These are phyloP conservation scores for Clathrospora elynae DNA, from an alignment of 2,329 filamentous ascomycete genomes.

Conservation along the genomic window DNA sequence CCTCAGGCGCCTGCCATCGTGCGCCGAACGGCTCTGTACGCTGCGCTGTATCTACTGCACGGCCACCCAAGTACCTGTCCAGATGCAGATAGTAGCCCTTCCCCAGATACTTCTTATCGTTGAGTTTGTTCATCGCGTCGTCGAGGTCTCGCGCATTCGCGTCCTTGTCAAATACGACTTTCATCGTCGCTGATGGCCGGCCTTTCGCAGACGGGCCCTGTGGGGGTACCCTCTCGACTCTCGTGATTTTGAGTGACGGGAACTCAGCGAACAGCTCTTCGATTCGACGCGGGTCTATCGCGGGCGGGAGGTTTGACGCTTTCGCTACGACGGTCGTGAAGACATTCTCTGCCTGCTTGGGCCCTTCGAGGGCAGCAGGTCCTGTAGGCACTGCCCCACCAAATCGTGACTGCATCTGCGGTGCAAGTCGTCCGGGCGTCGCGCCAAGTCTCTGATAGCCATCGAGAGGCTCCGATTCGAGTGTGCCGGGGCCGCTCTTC, in stretches of 20 bases:
- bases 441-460: slow-evolving; percentile 23
- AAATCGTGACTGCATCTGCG: slow-evolving; percentile 24
- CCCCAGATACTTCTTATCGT: slow-evolving; percentile 43
- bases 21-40: slow-evolving; percentile 40
- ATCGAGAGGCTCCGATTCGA: slow-evolving; percentile 33
- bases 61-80: slow-evolving; percentile 39
- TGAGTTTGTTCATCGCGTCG: slow-evolving; percentile 40
- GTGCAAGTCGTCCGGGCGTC: slow-evolving; percentile 18
- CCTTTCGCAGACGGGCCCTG: slow-evolving; percentile 25
- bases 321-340: slow-evolving; percentile 40
- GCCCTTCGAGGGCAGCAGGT: slow-evolving; percentile 19
- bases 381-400: slow-evolving; percentile 18
- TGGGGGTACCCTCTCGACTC: slow-evolving; percentile 36
- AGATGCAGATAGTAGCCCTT: slow-evolving; percentile 43
- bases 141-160: slow-evolving; percentile 36
- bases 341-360: slow-evolving; percentile 31
- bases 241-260: slow-evolving; percentile 40
- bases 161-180: slow-evolving; percentile 42
- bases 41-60: slow-evolving; percentile 30
- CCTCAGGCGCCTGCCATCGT: slow-evolving; percentile 35
- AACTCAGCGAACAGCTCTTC: slow-evolving; percentile 40
- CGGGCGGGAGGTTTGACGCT: slow-evolving; percentile 41
- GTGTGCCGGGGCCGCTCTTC: slow-evolving; percentile 44
- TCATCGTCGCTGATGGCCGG: slow-evolving; percentile 37
- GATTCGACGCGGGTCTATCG: slow-evolving; percentile 29